Percentiles rank a stretch among this genome's conserved stretches.
Evolutionary conservation across 495 filamentous ascomycete species (phyloP).

Genomic region (Echria macrotheca): DNA sequence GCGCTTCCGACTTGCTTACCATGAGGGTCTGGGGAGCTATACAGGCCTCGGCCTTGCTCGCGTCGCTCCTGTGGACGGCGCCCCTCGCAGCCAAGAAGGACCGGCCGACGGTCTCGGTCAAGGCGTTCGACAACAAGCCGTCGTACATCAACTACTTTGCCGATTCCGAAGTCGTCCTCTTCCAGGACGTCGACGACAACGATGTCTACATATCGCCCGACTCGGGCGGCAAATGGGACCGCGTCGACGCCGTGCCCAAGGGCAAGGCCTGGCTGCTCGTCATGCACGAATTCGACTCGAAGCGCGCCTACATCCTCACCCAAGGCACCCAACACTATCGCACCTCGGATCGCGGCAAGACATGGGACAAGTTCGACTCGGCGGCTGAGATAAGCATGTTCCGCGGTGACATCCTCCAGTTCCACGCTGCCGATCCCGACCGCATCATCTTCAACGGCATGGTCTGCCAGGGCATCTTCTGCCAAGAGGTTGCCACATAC

Average conservation of each 20-base stretch:
- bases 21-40: slow-evolving; percentile 44
- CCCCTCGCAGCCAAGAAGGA: slow-evolving; percentile 44
- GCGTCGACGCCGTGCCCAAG: slow-evolving; percentile 56
- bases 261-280: slow-evolving; percentile 54
- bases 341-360: slow-evolving; percentile 72
- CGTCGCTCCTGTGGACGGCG: slow-evolving; percentile 35
- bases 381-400: slow-evolving; percentile 39
- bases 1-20: slow-evolving; percentile 20
- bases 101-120: slow-evolving; percentile 40
- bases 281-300: slow-evolving; percentile 70
- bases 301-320: slow-evolving; percentile 74
- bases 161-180: slow-evolving; percentile 70
- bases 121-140: slow-evolving; percentile 57
- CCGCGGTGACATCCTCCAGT: slow-evolving; percentile 52
- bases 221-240: slow-evolving; percentile 69
- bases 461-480: slow-evolving; percentile 55
- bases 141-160: slow-evolving; percentile 74
- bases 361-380: slow-evolving; percentile 68
- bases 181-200: slow-evolving; percentile 49
- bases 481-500: slow-evolving; percentile 60
- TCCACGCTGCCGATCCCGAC: slow-evolving; percentile 74
- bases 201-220: slow-evolving; percentile 68
- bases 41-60: slow-evolving; percentile 36
- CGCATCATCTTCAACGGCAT: slow-evolving; percentile 77
- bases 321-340: slow-evolving; percentile 63